These are phyloP conservation scores for Hymenoscyphus occultus DNA, from an alignment of 2,329 filamentous ascomycete species.

Conservation along the genomic window DNA sequence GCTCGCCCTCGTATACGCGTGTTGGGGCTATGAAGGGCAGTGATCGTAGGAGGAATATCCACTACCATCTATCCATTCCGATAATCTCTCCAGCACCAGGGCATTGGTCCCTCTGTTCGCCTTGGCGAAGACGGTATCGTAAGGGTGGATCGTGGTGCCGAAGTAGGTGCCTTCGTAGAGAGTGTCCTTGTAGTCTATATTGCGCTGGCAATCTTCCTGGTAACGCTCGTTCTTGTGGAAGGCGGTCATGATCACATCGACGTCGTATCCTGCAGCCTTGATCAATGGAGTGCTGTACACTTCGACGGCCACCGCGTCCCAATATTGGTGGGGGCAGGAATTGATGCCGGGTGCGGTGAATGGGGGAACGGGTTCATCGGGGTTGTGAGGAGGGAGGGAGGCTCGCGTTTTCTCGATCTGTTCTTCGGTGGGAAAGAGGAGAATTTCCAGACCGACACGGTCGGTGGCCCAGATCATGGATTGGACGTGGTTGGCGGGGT, in stretches of 20 bases:
- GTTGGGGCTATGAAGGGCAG: slow-evolving; percentile 5
- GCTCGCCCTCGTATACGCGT: not conserved
- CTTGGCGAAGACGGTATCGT: slow-evolving; percentile 33
- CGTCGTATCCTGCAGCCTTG: slow-evolving; percentile 27
- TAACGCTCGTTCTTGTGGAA: slow-evolving; percentile 25
- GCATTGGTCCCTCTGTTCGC: slow-evolving; percentile 29
- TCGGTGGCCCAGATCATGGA: slow-evolving; percentile 36
- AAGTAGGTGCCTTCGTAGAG: slow-evolving; percentile 28
- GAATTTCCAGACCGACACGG: slow-evolving; percentile 23
- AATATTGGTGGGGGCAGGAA: slow-evolving; percentile 26
- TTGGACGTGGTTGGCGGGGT: slow-evolving; percentile 30
- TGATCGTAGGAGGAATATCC: slow-evolving; percentile 32
- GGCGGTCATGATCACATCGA: slow-evolving; percentile 31
- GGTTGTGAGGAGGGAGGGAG: not conserved
- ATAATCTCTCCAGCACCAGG: slow-evolving; percentile 22
- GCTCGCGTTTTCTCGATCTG: slow-evolving; percentile 11
- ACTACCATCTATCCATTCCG: slow-evolving; percentile 24
- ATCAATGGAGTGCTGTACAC: slow-evolving; percentile 26
- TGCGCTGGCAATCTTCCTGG: slow-evolving; percentile 9
- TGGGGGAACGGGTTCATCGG: not conserved
- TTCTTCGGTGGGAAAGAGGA: slow-evolving; percentile 26
- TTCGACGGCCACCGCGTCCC: slow-evolving; percentile 28
- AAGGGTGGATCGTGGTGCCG: slow-evolving; percentile 31
- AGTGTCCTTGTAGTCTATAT: slow-evolving; percentile 23
- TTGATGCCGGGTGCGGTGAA: slow-evolving; percentile 27